Evolutionary conservation across 2,329 filamentous ascomycete genomes (phyloP), one percentile per base, ranked within the genome.

Genomic region (Monosporascus cannonballus): DNA sequence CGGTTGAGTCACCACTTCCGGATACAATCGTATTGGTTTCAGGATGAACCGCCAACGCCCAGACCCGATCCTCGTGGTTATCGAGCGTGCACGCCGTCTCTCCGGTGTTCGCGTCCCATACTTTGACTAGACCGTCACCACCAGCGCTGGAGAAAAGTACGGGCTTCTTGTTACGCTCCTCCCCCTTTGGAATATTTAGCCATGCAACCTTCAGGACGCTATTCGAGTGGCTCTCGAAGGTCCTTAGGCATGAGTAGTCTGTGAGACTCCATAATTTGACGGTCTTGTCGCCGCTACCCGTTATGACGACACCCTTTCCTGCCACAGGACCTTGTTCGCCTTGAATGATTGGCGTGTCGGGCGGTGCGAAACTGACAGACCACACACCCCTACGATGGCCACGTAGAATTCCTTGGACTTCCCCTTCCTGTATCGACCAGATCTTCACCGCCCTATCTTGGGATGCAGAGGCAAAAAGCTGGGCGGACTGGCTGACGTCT

Each of bases 361-460:
- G 81, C 1, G 92, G 92, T 6, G 91, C 88, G 68, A 99, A 99
- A 51, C 87, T 86, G 42, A 96, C 90, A 2, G 90, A 90, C 94
- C 94, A 99, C 11, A 99, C 93, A 68, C 95, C 94, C 68, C 94
- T 84, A 66, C 90, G 89, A 70, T 99, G 95, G 2, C 95, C 95
- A 51, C 90, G 84, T 18, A 99, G 80, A 34, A 99, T 90, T 58
- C 94, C 95, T 57, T 94, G 84, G 0, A 92, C 88, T 63, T 96
- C 91, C 20, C 95, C 92, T 67, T 94, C 89, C 59, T 92, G 86
- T 6, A 87, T 79, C 7, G 92, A 94, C 88, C 93, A 99, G 54
- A 99, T 94, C 73, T 97, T 99, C 60, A 97, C 91, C 0, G 90
- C 95, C 60, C 91, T 89, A 69, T 99, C 94, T 71, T 99, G 94